Percentiles rank a stretch among this genome's conserved stretches.
These are phyloP conservation scores for Talaromyces marneffei DNA, from an alignment of 2,329 filamentous ascomycete species.

Conservation along the genomic window DNA sequence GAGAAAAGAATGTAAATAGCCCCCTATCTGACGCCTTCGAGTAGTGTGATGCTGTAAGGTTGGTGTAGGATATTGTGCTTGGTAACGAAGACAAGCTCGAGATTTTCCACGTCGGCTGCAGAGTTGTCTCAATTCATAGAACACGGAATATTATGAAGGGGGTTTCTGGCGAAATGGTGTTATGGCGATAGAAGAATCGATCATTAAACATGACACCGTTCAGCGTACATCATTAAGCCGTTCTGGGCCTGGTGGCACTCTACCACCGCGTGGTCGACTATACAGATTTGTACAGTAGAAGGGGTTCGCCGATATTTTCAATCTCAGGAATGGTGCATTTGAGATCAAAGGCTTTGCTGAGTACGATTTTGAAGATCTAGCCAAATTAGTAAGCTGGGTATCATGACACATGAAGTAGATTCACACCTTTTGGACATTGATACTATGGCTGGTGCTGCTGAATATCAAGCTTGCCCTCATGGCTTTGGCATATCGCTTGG, in stretches of 20 bases:
- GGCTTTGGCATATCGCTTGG: slow-evolving; percentile 90
- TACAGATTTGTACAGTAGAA: slow-evolving; percentile 76
- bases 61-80: slow-evolving; percentile 16
- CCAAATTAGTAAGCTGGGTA: neutral
- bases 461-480: slow-evolving; percentile 98
- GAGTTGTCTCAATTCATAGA: neutral
- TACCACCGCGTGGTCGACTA: slow-evolving; percentile 20
- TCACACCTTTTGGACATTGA: slow-evolving; percentile 95
- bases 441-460: slow-evolving; percentile 97
- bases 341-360: slow-evolving; percentile 96
- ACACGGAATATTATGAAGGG: neutral
- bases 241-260: slow-evolving; percentile 8
- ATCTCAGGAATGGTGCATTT: slow-evolving; percentile 99
- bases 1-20: neutral
- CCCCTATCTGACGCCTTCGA: slow-evolving; percentile 7
- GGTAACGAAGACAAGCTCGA: neutral
- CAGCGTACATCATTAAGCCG: slow-evolving; percentile 28
- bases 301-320: slow-evolving; percentile 92
- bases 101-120: neutral
- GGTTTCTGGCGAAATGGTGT: slow-evolving; percentile 16
- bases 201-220: slow-evolving; percentile 30
- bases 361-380: slow-evolving; percentile 98
- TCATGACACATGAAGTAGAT: neutral
- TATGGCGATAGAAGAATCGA: slow-evolving; percentile 9
- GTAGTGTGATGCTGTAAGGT: neutral